phyloP scores from a whole-genome alignment of 352 stramenopile genomes.

The Thraustochytrium striatum region DNA sequence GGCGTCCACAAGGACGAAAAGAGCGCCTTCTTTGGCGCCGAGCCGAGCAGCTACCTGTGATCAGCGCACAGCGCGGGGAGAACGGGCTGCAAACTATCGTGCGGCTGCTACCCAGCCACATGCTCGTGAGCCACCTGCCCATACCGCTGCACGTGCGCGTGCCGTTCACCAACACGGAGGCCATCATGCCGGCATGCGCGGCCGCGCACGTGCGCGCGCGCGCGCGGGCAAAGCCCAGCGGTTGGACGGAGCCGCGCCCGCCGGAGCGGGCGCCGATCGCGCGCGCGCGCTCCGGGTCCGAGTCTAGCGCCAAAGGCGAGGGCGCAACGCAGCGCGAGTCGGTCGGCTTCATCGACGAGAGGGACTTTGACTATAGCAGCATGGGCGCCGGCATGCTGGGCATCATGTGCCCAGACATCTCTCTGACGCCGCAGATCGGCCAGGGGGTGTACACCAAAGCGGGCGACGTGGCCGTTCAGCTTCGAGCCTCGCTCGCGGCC shows the following conservation, averaged over 20 bases:
- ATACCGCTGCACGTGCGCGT: slow-evolving; percentile 30
- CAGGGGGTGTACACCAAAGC: neutral
- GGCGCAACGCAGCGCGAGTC: neutral
- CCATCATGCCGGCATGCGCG: neutral
- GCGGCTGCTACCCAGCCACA: slow-evolving; percentile 38
- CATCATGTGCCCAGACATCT: slow-evolving; percentile 39
- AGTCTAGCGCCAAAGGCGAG: no score
- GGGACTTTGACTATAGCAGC: slow-evolving; percentile 25
- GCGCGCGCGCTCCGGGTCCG: no score
- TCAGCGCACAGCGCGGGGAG: slow-evolving; percentile 44
- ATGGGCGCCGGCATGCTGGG: neutral
- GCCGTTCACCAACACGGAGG: neutral
- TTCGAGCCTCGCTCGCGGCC: neutral
- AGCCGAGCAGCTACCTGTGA: slow-evolving; percentile 14
- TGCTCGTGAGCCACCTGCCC: slow-evolving; percentile 26
- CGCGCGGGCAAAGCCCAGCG: no score
- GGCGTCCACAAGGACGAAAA: slow-evolving; percentile 34
- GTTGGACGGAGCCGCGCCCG: no score
- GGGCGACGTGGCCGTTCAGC: neutral
- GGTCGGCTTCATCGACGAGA: slow-evolving; percentile 32
- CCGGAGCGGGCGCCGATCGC: no score
- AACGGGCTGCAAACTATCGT: slow-evolving; percentile 46
- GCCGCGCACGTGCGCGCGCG: no score
- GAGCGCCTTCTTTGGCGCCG: slow-evolving; percentile 42
- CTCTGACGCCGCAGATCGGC: neutral